Conservation (phyloP, 805 yeast species). For the Scheffersomyces amazonensis region DNA sequence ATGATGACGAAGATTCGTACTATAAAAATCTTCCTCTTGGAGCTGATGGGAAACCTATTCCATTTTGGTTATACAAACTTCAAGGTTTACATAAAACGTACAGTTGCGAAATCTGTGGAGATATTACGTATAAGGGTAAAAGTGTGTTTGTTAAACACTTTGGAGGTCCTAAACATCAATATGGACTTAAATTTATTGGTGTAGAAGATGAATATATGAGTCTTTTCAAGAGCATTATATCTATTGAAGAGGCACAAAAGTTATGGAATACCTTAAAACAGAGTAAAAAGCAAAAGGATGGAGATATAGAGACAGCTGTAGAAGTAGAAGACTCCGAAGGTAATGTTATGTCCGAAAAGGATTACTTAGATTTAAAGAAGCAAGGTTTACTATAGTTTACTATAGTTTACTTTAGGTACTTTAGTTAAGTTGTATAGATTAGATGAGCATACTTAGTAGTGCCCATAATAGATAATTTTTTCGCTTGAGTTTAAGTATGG, state of each 20-base stretch:
- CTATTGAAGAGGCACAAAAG: conserved; percentile 63
- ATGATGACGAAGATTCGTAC: conserved; percentile 35
- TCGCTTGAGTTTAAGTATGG: too few species aligned
- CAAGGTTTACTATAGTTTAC: conserved; percentile 79
- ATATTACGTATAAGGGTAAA: conserved; percentile 69
- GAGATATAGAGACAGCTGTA: conserved; percentile 50
- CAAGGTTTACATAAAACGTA: conserved; percentile 78
- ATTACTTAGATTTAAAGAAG: conserved; percentile 78
- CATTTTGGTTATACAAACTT: conserved; percentile 87
- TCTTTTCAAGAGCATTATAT: conserved; percentile 61
- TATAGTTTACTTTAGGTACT: too few species aligned
- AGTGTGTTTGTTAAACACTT: conserved; percentile 73
- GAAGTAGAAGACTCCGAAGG: conserved; percentile 94
- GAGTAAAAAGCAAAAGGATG: conserved; percentile 33
- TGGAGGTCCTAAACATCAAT: conserved; percentile 60
- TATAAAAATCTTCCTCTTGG: conserved; percentile 74
- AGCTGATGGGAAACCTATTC: conserved; percentile 88
- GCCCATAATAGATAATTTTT: too few species aligned
- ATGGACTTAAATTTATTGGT: conserved; percentile 76
- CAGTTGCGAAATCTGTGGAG: conserved; percentile 85
- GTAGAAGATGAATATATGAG: conserved; percentile 44
- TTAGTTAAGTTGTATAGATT: neutral
- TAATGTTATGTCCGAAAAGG: conserved; percentile 82
- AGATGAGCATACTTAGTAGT: neutral
- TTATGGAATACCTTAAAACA: conserved; percentile 50